These are phyloP conservation scores for Suillus brevipes DNA, from an alignment of 768 basidiomycete genomes.

Conservation along the genomic window DNA sequence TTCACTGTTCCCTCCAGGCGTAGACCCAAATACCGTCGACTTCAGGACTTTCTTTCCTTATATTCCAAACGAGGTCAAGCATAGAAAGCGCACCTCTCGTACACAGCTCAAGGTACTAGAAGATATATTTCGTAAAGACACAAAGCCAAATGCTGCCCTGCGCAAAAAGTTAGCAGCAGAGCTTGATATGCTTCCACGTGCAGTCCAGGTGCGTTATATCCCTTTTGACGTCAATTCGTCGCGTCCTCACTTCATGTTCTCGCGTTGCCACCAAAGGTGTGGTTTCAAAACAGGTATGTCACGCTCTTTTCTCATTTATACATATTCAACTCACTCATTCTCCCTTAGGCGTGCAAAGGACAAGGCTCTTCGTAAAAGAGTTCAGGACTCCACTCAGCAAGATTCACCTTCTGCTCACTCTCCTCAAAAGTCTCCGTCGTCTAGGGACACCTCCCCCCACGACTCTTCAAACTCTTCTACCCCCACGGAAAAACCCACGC, in stretches of 20 bases:
- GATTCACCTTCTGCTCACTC: slow-evolving; percentile 5
- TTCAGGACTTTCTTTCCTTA: slow-evolving; percentile 87
- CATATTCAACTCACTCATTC: not conserved
- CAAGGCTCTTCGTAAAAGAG: slow-evolving; percentile 65
- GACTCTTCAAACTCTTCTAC: slow-evolving; percentile 35
- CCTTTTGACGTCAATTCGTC: slow-evolving; percentile 10
- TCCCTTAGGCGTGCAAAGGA: slow-evolving; percentile 75
- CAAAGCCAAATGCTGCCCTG: slow-evolving; percentile 83
- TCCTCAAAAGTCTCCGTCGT: slow-evolving; percentile 14
- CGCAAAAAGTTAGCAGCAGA: slow-evolving; percentile 79
- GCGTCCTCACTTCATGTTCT: slow-evolving; percentile 20
- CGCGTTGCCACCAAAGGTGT: slow-evolving; percentile 55
- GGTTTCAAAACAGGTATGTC: slow-evolving; percentile 84
- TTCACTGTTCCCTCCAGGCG: slow-evolving; percentile 48
- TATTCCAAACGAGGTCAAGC: slow-evolving; percentile 91
- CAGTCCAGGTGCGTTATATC: slow-evolving; percentile 77
- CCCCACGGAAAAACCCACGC: slow-evolving; percentile 41
- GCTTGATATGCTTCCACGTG: slow-evolving; percentile 89
- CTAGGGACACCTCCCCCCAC: slow-evolving; percentile 31
- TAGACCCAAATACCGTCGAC: slow-evolving; percentile 69
- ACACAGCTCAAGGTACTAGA: slow-evolving; percentile 90
- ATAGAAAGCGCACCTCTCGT: slow-evolving; percentile 85
- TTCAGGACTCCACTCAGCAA: slow-evolving; percentile 24
- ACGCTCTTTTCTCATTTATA: slow-evolving; percentile 16
- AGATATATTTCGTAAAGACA: slow-evolving; percentile 80